Base-by-base conservation (phyloP, 2,329 filamentous ascomycete species). In the Colletotrichum tamarilloi region DNA sequence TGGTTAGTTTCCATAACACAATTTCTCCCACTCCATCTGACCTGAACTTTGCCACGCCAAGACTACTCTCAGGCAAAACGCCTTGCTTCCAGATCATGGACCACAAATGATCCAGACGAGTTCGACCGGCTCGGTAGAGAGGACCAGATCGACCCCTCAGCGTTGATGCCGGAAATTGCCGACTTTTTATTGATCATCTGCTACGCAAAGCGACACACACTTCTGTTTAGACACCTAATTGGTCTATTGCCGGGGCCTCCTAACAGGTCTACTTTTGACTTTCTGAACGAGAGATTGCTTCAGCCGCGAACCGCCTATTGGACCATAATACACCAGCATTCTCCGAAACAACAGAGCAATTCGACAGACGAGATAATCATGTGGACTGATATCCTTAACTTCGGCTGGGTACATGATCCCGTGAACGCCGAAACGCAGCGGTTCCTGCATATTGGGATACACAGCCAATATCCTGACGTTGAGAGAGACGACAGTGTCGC, bases 301-400 rank as follows among this genome's bases (percentile, higher is more conserved):
- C 64, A 59, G 22, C 64, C 64, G 32, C 64, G 64, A 49, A 67
- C 64, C 26, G 64, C 35, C 19, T 59, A 67, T 22, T 67, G 26
- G 55, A 38, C 64, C 6, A 28, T n/a, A n/a, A 59, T 67, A 52
- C 56, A 59, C 38, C 64, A 67, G 28, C 64, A 67, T 35, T 59
- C 64, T 5, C 55, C 28, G 11, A 67, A 52, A 38, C 26, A 35
- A 12, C 55, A 59, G 26, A 67, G 38, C 35, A 67, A 67, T 28
- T 67, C 64, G 12, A 32, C 63, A 26, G 64, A 59, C 28, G 55
- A 67, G 24, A 67, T 67, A 16, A 67, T 19, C 19, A n/a, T 67
- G 55, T 67, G 64, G 64, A 67, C 64, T 26, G 55, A 67, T 26
- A 53, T 67, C 26, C 55, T 67, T 4, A 67, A 59, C 55, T 60